Evolutionary conservation across 768 basidiomycete genomes (phyloP), one percentile per base, ranked within the genome.

Genomic region (Piloderma croceum): DNA sequence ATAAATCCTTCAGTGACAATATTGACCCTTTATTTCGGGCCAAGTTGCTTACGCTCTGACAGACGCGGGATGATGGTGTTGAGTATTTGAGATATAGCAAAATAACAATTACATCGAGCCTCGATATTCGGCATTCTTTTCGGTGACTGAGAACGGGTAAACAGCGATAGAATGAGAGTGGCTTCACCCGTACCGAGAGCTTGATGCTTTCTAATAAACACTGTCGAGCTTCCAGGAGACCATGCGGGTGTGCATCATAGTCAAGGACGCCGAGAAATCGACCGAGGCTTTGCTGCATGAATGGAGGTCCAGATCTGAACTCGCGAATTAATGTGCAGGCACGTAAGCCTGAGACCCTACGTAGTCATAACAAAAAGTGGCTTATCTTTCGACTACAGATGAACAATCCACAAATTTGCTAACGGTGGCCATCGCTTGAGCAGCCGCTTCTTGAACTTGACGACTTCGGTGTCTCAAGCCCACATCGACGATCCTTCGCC

Each of bases 391-490:
- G 29, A 92, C 68, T 42, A 78, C 69, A 17, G 53, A 50, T 3
- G 79, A 74, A 50, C 79, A 84, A 50, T 90, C 81, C 22, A 71
- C 66, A 2, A 89, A 68, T 41, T 67, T 66, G 58, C 89, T 92
- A 42, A 88, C 62, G n/a, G 71, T 59, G 3, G 74, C 72, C 67
- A 90, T 73, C 5, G 86, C 83, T 19, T 56, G 59, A 10, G 90
- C 83, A 24, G 83, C 88, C 6, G 82, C 79, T 49, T 86, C 79
- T 61, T 93, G 93, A 3, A 86, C 86, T 12, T 60, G 52, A 2
- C 57, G 51, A 33, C 64, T 74, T 44, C 79, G 69, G 55, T 88
- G 81, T 60, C 81, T 85, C 43, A 93, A 65, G 13, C 81, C 78
- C 40, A 73, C 64, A 51, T 91, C 81, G 27, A 92, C 61, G 31